These are phyloP conservation scores for Sechiopsis laciniata DNA, from an alignment of 306 rosid genomes.

Conservation along the genomic window DNA sequence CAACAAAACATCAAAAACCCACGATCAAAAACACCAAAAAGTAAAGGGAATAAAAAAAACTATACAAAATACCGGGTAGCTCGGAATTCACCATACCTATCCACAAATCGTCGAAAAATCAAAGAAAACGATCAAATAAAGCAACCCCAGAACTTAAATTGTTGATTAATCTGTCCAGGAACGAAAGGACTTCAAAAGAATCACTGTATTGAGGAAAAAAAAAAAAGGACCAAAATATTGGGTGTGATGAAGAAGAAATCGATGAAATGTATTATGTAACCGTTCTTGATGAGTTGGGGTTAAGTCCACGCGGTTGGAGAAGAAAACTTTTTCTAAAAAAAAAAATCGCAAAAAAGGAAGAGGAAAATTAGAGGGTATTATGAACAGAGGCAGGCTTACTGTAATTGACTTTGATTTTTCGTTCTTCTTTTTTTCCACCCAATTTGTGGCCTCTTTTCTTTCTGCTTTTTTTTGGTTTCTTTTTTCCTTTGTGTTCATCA, in stretches of 20 bases:
- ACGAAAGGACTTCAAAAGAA: not conserved
- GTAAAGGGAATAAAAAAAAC: not conserved
- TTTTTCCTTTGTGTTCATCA: not conserved
- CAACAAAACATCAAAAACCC: slow-evolving; percentile 26
- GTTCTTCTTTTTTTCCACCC: slow-evolving; percentile 14
- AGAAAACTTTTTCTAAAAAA: not conserved
- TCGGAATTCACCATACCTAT: slow-evolving; percentile 36
- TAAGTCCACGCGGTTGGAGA: slow-evolving; percentile 18
- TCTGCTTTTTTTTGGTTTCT: not conserved
- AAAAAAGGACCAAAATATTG: not conserved
- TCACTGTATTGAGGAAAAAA: not conserved
- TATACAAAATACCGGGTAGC: slow-evolving; percentile 14
- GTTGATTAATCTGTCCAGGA: not conserved
- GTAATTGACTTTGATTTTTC: slow-evolving; percentile 14
- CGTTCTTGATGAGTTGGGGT: slow-evolving; percentile 20
- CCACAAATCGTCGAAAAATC: slow-evolving; percentile 29
- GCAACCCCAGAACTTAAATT: slow-evolving; percentile 10
- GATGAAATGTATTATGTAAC: slow-evolving; percentile 17
- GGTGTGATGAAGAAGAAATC: slow-evolving; percentile 17
- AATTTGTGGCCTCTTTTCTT: not conserved
- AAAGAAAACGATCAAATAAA: slow-evolving; percentile 27
- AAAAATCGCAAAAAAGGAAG: not conserved
- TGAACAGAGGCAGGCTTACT: not conserved
- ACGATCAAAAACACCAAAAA: slow-evolving; percentile 16
- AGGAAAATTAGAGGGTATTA: not conserved